Evolutionary conservation across 129 eudicot genomes (phyloP).

Genomic region (Solidago caesia): DNA sequence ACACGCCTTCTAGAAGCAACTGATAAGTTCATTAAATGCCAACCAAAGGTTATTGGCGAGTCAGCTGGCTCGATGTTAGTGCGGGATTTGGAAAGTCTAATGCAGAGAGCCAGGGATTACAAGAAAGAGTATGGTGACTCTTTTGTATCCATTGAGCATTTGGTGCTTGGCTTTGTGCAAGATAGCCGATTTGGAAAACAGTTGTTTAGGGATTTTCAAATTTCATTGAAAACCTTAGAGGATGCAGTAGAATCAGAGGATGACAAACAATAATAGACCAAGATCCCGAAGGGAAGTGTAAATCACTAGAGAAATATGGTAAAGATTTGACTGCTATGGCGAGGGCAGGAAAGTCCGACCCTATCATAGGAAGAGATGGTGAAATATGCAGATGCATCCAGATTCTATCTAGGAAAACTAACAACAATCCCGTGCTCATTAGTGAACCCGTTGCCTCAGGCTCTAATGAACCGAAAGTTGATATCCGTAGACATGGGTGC

Average conservation of each 20-base stretch:
- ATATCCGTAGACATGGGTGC: slow-evolving; percentile 99
- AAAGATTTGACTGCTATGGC: slow-evolving; percentile 96
- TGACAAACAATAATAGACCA: slow-evolving; percentile 86
- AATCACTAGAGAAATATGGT: slow-evolving; percentile 91
- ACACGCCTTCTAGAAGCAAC: slow-evolving; percentile 91
- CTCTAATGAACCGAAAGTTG: slow-evolving; percentile 93
- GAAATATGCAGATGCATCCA: slow-evolving; percentile 94
- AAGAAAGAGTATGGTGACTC: slow-evolving; percentile 92
- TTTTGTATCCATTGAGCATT: slow-evolving; percentile 92
- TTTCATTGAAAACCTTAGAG: slow-evolving; percentile 56
- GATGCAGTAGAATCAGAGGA: slow-evolving; percentile 80
- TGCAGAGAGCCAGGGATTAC: slow-evolving; percentile 81
- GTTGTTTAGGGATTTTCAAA: slow-evolving; percentile 65
- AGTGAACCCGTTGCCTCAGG: slow-evolving; percentile 99
- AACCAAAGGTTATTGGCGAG: slow-evolving; percentile 94
- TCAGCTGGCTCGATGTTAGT: slow-evolving; percentile 95
- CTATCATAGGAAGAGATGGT: slow-evolving; percentile 98
- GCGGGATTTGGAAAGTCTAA: slow-evolving; percentile 77
- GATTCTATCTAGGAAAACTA: slow-evolving; percentile 95
- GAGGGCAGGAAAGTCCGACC: slow-evolving; percentile 87
- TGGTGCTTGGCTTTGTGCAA: slow-evolving; percentile 77
- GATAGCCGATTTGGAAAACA: slow-evolving; percentile 91
- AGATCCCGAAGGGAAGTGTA: slow-evolving; percentile 98
- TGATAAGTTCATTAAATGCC: slow-evolving; percentile 79
- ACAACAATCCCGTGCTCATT: slow-evolving; percentile 94